Evolutionary conservation across 2,329 filamentous ascomycete genomes (phyloP), one percentile per base, ranked within the genome.

Genomic region (Escovopsis weberi): DNA sequence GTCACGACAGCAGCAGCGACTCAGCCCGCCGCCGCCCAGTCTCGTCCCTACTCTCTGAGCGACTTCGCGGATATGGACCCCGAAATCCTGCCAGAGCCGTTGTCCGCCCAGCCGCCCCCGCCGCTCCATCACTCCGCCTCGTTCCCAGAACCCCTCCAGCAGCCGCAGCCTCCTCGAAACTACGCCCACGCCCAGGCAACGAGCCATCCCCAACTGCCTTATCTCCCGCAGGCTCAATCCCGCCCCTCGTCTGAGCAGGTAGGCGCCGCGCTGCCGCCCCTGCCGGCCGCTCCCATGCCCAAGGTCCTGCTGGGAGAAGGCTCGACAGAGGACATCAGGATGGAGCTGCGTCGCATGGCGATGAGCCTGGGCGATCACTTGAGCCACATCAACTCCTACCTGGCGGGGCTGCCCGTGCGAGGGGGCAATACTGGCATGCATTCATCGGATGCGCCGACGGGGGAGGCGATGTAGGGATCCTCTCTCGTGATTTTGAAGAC

Each of bases 241-340:
- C 41, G 41, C 9, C 12, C 35, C 6, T 18, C 12, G 4, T 37
- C 15, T 5, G 12, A 39, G 10, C 44, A 49, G 33, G 42, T 49
- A 34, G 51, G 51, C 12, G 41, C 44, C 12, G 38, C 45, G 18
- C 51, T 65, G 43, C 65, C 63, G 15, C 61, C 58, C 2, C 58
- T 61, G 23, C 69, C 65, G 4, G 59, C 59, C 2, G 66, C 68
- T 9, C 74, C 73, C 2, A 66, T 68, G 2, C 56, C 64, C 2
- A 63, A 65, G 41, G 70, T 74, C 35, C 69, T 78, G 63, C 72
- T 76, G 52, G 71, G 71, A 2, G 62, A 67, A 30, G 70, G 71
- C 0, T 67, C 68, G 0, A 55, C 62, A 4, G 66, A 68, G 23
- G 72, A 75, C 39, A 68, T 73, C 18, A 68, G 68, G 37, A 64